Conservation (phyloP, 2,329 filamentous ascomycete species). For the Cladosporium sp. region DNA sequence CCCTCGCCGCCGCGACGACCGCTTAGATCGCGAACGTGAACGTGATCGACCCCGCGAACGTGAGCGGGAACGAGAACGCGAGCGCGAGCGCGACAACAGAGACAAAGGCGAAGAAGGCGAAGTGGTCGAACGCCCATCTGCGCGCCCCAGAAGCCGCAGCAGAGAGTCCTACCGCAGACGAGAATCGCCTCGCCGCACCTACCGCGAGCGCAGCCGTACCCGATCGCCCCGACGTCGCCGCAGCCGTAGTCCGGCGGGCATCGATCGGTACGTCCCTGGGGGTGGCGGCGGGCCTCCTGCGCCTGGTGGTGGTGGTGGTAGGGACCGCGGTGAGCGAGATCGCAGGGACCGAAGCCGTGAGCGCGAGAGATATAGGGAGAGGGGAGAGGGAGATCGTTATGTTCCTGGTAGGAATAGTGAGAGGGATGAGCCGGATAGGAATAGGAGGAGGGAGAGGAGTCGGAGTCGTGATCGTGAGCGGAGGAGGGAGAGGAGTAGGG, state of each 20-base stretch:
- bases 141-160: conserved; percentile 12
- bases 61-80: conserved; percentile 14
- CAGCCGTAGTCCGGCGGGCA: conserved; percentile 24
- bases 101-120: conserved; percentile 16
- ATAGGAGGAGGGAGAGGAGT: conserved; percentile 15
- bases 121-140: conserved; percentile 14
- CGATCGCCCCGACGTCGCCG: conserved; percentile 9
- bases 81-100: neutral
- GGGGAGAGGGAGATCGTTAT: conserved; percentile 33
- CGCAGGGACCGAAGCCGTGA: conserved; percentile 21
- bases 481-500: conserved; percentile 8
- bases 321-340: too few species aligned
- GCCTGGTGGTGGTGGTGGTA: conserved; percentile 3
- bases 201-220: conserved; percentile 10
- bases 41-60: conserved; percentile 16
- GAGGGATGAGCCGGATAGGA: neutral
- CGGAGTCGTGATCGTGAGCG: conserved; percentile 15
- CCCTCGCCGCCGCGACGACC: conserved; percentile 22
- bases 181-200: conserved; percentile 7
- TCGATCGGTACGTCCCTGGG: conserved; percentile 39
- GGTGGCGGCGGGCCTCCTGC: conserved; percentile 26
- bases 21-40: conserved; percentile 20
- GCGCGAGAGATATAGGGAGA: conserved; percentile 26
- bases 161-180: conserved; percentile 13
- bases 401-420: conserved; percentile 27